Evolutionary conservation across 1,139 yeast species (phyloP).

Genomic region (Protomyces inundatus): DNA sequence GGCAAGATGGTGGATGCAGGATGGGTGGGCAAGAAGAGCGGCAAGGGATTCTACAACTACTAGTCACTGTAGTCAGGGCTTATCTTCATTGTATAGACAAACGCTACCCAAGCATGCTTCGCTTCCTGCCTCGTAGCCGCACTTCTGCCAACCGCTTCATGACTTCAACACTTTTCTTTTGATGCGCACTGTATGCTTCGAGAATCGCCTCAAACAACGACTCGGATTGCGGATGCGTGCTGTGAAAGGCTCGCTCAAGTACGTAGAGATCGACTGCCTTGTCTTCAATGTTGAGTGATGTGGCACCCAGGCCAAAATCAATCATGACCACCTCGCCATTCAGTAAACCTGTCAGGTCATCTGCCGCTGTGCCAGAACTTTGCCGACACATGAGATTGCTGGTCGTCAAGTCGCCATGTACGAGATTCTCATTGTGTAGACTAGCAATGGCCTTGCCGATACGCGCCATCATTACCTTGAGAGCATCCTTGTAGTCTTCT

Average conservation of each 20-base stretch:
- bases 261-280: slow-evolving; percentile 96
- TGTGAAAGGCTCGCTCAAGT: slow-evolving; percentile 79
- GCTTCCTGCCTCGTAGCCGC: slow-evolving; percentile 84
- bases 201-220: slow-evolving; percentile 60
- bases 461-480: slow-evolving; percentile 33
- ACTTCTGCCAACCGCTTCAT: slow-evolving; percentile 70
- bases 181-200: slow-evolving; percentile 54
- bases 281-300: slow-evolving; percentile 74
- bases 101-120: slow-evolving; percentile 78
- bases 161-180: slow-evolving; percentile 40
- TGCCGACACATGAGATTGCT: slow-evolving; percentile 66
- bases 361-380: slow-evolving; percentile 33
- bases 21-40: slow-evolving; percentile 44
- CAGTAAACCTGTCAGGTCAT: slow-evolving; percentile 21
- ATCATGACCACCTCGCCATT: slow-evolving; percentile 51
- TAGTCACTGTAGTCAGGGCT: not conserved
- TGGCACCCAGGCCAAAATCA: slow-evolving; percentile 87
- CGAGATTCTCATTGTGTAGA: slow-evolving; percentile 69
- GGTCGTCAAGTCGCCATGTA: slow-evolving; percentile 93
- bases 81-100: not conserved
- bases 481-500: slow-evolving; percentile 24
- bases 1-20: slow-evolving; percentile 45
- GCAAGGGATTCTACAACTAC: slow-evolving; percentile 45
- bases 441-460: slow-evolving; percentile 70
- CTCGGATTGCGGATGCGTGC: slow-evolving; percentile 80